Base-by-base conservation (phyloP, 202 grass and related monocot genomes). In the Musa balbisiana region DNA sequence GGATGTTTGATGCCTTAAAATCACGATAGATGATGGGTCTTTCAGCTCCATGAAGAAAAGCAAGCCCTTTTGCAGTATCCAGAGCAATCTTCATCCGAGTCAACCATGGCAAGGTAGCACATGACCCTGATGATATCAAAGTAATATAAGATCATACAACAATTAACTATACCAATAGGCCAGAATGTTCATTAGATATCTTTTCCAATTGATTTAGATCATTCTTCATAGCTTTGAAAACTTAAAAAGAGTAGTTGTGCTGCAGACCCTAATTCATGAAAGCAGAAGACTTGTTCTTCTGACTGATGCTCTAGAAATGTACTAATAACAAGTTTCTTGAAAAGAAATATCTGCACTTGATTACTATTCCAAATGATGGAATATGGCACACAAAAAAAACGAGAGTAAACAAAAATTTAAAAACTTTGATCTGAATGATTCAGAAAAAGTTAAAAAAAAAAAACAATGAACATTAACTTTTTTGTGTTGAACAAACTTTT, bases 1-100 rank as follows among this genome's bases (percentile, higher is more conserved):
- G 87, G 73, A 98, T 98, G 59, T 98, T 98, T 70, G 94, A 98
- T 51, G 94, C 89, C 80, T 98, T 98, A 83, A 98, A 98, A 84
- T 98, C 94, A 72, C 94, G 89, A 87, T 98, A 98, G 51, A 98
- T 98, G 54, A 98, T 94, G 24, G 93, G 93, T 82, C 84, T 86
- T 83, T 93, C 93, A 10, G 86, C 84, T 84, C 89, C 77, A 3
- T 97, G 94, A 84, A 98, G 90, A 71, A 92, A 98, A 55, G 92
- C 94, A 67, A 98, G 90, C 10, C 94, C 94, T 55, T 85, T 93
- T 69, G 93, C 93, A 29, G 88, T 86, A 75, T 91, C 93, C 20
- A 97, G 71, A 0, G 88, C 93, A 84, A 97, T 93, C 83, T 93
- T 97, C 84, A 93, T 86, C 22, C 93, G 90, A 80, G 88, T 97